Percentiles rank a stretch among this genome's conserved stretches.
Conservation (phyloP, 2,329 filamentous ascomycete species). For the Nothopassalora personata region DNA sequence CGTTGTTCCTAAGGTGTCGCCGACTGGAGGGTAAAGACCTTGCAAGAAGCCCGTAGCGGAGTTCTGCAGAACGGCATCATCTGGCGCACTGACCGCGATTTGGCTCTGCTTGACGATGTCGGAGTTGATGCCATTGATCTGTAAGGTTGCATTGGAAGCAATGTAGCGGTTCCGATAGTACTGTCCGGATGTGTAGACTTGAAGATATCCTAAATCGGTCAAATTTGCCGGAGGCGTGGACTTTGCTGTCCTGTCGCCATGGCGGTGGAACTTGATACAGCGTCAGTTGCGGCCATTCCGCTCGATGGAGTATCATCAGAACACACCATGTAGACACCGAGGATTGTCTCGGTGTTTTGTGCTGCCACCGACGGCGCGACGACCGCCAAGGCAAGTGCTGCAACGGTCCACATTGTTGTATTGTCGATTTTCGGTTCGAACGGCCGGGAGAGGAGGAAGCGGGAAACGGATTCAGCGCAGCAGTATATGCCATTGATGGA, state of each 20-base stretch:
- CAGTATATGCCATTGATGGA: background rate
- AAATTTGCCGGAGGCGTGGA: slow-evolving; percentile 63
- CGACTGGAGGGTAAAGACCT: slow-evolving; percentile 76
- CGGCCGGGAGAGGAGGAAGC: background rate
- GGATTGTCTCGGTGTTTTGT: slow-evolving; percentile 56
- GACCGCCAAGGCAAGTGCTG: slow-evolving; percentile 22
- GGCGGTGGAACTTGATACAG: slow-evolving; percentile 62
- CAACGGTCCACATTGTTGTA: background rate
- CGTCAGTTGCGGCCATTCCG: background rate
- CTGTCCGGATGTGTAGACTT: slow-evolving; percentile 66
- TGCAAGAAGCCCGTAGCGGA: slow-evolving; percentile 78
- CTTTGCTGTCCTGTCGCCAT: slow-evolving; percentile 84
- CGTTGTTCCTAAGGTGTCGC: slow-evolving; percentile 48
- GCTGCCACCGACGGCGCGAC: slow-evolving; percentile 24
- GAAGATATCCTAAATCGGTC: slow-evolving; percentile 71
- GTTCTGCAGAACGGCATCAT: slow-evolving; percentile 68
- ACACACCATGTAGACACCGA: slow-evolving; percentile 66
- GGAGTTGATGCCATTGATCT: slow-evolving; percentile 62
- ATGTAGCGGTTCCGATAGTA: slow-evolving; percentile 78
- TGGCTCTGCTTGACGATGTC: slow-evolving; percentile 65
- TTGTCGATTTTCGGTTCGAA: too few species aligned
- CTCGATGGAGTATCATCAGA: background rate
- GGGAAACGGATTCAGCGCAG: background rate
- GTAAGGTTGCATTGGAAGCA: slow-evolving; percentile 50
- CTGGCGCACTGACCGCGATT: slow-evolving; percentile 64